Evolutionary conservation across 345 rosid genomes (phyloP).

Genomic region (Boechera retrofracta): DNA sequence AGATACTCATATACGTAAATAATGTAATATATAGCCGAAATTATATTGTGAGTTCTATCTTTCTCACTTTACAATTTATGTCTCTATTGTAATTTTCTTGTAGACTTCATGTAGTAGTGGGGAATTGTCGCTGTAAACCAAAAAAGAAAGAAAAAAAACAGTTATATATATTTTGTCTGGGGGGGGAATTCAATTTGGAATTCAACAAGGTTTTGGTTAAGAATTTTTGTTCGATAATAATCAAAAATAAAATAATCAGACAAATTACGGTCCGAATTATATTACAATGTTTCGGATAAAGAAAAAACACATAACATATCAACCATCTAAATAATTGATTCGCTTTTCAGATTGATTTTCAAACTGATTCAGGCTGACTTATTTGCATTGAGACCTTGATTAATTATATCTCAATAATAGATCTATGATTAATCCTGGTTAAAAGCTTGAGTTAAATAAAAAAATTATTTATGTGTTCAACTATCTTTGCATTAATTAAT

Average conservation of each 20-base stretch:
- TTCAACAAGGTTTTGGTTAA: no score
- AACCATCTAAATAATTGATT: background rate
- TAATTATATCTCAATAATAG: background rate
- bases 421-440: background rate
- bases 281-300: background rate
- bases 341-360: background rate
- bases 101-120: no score
- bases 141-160: no score
- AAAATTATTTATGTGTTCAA: background rate
- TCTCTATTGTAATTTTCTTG: no score
- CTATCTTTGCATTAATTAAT: slow-evolving; percentile 14
- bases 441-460: background rate
- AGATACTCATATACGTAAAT: slow-evolving; percentile 8
- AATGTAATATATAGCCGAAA: background rate
- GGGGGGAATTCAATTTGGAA: no score
- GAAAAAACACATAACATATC: background rate
- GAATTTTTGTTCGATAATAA: no score
- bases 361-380: background rate
- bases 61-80: background rate
- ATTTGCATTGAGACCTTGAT: background rate
- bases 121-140: no score
- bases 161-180: no score
- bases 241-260: no score
- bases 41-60: background rate
- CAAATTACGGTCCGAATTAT: no score